Evolutionary conservation across 1,284 basidiomycete species (phyloP).

Genomic region (Megacollybia platyphylla): DNA sequence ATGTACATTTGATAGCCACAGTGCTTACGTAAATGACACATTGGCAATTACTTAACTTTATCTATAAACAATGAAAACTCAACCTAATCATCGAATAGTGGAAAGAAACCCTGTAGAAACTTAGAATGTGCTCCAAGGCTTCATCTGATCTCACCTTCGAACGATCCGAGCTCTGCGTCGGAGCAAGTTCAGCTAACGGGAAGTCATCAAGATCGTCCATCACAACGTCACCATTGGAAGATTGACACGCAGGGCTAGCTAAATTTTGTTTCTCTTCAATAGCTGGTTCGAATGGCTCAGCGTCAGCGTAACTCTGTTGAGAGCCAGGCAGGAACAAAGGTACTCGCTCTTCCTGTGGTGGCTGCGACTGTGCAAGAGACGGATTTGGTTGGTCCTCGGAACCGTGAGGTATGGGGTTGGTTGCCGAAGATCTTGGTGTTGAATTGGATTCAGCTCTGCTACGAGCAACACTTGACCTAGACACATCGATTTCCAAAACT

Average conservation of each 20-base stretch:
- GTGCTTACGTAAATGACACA: too few species aligned
- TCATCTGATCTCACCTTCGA: not conserved
- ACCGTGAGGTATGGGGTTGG: constrained; percentile 3
- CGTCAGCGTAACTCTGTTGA: constrained; percentile 45
- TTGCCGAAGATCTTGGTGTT: not conserved
- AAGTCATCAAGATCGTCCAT: constrained; percentile 57
- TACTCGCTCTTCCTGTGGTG: constrained; percentile 16
- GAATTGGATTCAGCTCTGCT: not conserved
- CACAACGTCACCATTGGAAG: constrained; percentile 29
- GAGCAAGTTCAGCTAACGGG: constrained; percentile 23
- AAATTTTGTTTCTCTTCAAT: too few species aligned
- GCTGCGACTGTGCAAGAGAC: constrained; percentile 5
- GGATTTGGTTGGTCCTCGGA: constrained; percentile 14
- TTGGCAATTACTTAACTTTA: too few species aligned
- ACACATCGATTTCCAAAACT: constrained; percentile 32
- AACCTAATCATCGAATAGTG: constrained; percentile 52
- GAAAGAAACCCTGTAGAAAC: constrained; percentile 35
- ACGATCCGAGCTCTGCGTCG: not conserved
- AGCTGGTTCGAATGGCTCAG: too few species aligned
- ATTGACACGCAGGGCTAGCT: too few species aligned
- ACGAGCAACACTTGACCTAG: not conserved
- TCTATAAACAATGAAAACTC: not conserved
- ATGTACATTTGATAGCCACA: too few species aligned
- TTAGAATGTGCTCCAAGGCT: not conserved
- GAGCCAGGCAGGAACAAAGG: constrained; percentile 59